Percentiles rank a stretch among this genome's conserved stretches.
These are phyloP conservation scores for Lycium barbarum DNA, from an alignment of 257 asterid species.

Conservation along the genomic window DNA sequence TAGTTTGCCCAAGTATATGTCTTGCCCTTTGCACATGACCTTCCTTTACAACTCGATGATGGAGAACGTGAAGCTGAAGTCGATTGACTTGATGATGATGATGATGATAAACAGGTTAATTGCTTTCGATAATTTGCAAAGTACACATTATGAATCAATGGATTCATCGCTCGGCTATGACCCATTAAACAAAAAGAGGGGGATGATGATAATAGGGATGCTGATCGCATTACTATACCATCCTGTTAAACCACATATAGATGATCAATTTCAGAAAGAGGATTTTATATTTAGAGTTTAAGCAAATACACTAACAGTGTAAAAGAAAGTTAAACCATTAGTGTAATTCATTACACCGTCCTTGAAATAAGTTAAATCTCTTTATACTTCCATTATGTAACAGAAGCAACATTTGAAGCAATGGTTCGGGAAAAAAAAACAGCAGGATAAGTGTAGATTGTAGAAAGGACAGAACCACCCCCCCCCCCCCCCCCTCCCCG, in stretches of 20 bases:
- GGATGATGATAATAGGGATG: slow-evolving; percentile 43
- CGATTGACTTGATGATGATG: slow-evolving; percentile 31
- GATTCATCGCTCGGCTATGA: slow-evolving; percentile 53
- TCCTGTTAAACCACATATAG: slow-evolving; percentile 40
- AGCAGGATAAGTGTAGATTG: background rate
- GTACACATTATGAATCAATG: slow-evolving; percentile 45
- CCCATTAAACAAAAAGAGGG: slow-evolving; percentile 54
- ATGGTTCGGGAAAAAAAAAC: no score
- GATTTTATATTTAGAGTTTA: no score
- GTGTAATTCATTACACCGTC: background rate
- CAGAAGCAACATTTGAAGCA: background rate
- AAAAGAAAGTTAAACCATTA: background rate
- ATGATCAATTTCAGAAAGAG: background rate
- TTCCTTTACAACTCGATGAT: slow-evolving; percentile 43
- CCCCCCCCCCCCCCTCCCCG: no score
- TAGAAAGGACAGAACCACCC: background rate
- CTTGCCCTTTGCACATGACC: slow-evolving; percentile 17
- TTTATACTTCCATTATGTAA: background rate
- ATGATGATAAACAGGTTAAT: background rate
- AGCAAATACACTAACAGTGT: no score
- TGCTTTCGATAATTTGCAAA: slow-evolving; percentile 43
- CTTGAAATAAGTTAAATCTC: background rate
- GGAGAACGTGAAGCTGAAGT: slow-evolving; percentile 43
- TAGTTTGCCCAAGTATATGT: slow-evolving; percentile 36
- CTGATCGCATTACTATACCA: slow-evolving; percentile 27